These are phyloP conservation scores for Apiospora malaysiana DNA, from an alignment of 2,329 filamentous ascomycete species.

Conservation along the genomic window DNA sequence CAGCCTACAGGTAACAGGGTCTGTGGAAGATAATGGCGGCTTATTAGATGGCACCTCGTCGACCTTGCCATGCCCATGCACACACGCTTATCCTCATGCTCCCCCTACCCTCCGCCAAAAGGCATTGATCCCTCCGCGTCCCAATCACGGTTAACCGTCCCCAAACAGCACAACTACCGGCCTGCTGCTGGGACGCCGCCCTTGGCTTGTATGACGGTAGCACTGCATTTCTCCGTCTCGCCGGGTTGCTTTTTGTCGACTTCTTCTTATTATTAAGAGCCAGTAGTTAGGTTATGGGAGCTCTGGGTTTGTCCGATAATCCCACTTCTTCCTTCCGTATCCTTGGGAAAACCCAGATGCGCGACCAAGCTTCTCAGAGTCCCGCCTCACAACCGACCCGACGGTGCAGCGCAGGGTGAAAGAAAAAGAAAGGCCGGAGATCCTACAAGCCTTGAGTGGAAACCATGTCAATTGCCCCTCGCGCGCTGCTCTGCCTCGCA, in stretches of 20 bases:
- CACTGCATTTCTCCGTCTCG: background rate
- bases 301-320: background rate
- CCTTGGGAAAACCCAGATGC: background rate
- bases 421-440: slow-evolving; percentile 8
- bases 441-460: slow-evolving; percentile 26
- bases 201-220: background rate
- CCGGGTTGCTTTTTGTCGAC: background rate
- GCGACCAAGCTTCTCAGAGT: background rate
- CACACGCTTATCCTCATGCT: background rate
- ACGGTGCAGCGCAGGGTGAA: slow-evolving; percentile 22
- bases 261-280: background rate
- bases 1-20: background rate
- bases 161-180: slow-evolving; percentile 8
- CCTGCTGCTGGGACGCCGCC: background rate
- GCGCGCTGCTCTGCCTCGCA: slow-evolving; percentile 31
- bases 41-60: slow-evolving; percentile 14
- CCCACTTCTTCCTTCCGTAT: background rate
- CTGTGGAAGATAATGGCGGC: background rate
- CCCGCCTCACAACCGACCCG: slow-evolving; percentile 20
- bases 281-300: background rate
- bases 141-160: slow-evolving; percentile 4
- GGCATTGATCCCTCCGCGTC: slow-evolving; percentile 8
- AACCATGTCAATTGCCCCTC: slow-evolving; percentile 31
- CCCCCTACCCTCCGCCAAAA: background rate
- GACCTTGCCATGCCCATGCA: background rate